A percentile compares a stretch with the other conserved stretches of the same genome.
These are phyloP conservation scores for Colletotrichum zoysiae DNA, from an alignment of 2,329 filamentous ascomycete genomes.

Conservation along the genomic window DNA sequence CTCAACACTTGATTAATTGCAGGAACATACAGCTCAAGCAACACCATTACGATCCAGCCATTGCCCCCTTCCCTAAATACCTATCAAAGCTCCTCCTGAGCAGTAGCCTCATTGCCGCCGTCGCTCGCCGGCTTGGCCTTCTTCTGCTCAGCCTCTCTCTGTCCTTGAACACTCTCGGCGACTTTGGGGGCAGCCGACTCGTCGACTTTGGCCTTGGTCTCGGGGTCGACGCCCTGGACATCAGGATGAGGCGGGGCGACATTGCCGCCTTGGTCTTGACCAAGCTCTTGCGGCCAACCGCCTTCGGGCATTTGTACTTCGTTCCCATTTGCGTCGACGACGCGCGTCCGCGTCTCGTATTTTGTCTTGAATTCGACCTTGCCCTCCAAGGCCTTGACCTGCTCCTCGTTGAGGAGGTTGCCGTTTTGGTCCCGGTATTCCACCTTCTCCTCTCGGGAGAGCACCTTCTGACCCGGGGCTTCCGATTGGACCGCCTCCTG, in stretches of 20 bases:
- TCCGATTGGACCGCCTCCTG: constrained; percentile 59
- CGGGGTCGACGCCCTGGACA: constrained; percentile 70
- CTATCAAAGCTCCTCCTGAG: constrained; percentile 54
- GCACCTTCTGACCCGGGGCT: constrained; percentile 63
- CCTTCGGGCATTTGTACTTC: constrained; percentile 70
- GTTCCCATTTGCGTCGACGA: constrained; percentile 84
- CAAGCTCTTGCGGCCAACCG: constrained; percentile 50
- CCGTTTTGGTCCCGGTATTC: constrained; percentile 97
- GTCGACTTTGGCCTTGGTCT: constrained; percentile 62
- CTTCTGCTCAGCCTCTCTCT: constrained; percentile 67
- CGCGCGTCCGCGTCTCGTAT: constrained; percentile 92
- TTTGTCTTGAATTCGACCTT: constrained; percentile 96
- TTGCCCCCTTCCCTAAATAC: not conserved
- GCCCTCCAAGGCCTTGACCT: constrained; percentile 87
- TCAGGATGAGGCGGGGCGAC: constrained; percentile 72
- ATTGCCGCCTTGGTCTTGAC: constrained; percentile 50
- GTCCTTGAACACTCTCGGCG: constrained; percentile 67
- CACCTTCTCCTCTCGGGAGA: constrained; percentile 80
- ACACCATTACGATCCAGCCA: constrained; percentile 8
- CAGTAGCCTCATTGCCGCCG: constrained; percentile 66
- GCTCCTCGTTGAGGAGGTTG: constrained; percentile 85
- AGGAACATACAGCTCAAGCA: not conserved
- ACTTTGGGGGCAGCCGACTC: constrained; percentile 56
- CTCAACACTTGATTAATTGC: constrained; percentile 4
- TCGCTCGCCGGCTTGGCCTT: constrained; percentile 74